Evolutionary conservation across 257 asterid species (phyloP).

Genomic region (Voacanga thouarsii): DNA sequence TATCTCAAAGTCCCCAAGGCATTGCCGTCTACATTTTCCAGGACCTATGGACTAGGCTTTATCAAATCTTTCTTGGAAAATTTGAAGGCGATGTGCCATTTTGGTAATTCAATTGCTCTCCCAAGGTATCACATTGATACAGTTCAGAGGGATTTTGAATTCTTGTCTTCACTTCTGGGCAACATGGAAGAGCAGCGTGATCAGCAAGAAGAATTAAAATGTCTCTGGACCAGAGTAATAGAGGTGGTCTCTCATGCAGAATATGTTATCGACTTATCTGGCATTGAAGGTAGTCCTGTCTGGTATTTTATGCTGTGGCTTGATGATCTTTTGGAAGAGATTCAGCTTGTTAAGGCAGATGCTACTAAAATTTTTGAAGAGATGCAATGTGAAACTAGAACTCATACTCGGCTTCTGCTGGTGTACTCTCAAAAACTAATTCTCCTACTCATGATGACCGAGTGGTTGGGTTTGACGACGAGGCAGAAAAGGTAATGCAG

Average conservation of each 20-base stretch:
- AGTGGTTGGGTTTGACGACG: conserved; percentile 11
- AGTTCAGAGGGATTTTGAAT: conserved; percentile 6
- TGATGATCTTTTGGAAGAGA: background rate
- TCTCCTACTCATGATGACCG: background rate
- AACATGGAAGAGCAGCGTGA: background rate
- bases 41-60: background rate
- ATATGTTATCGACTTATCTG: background rate
- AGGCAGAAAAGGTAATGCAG: background rate
- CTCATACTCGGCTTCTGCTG: background rate
- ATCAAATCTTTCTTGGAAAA: conserved; percentile 15
- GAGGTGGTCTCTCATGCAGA: background rate
- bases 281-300: background rate
- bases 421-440: background rate
- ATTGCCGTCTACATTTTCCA: background rate
- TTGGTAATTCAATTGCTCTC: background rate
- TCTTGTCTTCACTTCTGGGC: conserved; percentile 1
- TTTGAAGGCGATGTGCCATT: conserved; percentile 27
- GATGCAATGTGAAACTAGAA: background rate
- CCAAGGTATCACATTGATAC: background rate
- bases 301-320: conserved; percentile 6
- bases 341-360: background rate
- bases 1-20: background rate
- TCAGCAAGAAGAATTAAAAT: background rate
- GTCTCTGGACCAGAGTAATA: background rate
- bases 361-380: background rate